A percentile compares a stretch with the other conserved stretches of the same genome.
Conservation (phyloP, 2,329 filamentous ascomycete species). For the Fusarium tupiense region DNA sequence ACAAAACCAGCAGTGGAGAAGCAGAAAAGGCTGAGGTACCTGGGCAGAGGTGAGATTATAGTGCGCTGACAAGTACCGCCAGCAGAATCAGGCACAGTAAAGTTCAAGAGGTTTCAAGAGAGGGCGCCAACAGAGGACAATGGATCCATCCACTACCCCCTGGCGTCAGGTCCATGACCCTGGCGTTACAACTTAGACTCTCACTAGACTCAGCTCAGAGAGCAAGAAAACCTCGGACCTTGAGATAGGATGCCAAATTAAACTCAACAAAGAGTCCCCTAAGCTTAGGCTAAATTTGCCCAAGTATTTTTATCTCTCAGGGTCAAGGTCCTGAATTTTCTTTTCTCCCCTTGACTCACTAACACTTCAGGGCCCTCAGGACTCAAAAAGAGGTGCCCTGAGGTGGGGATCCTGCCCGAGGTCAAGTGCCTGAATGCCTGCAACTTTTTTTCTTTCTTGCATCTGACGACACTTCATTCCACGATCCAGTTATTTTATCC, state of each 20-base stretch:
- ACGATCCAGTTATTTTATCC: constrained; percentile 9
- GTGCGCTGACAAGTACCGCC: constrained; percentile 2
- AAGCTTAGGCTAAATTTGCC: too few relatives aligned
- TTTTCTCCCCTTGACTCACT: not conserved
- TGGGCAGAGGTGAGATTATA: not conserved
- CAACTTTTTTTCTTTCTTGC: not conserved
- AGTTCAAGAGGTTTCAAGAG: constrained; percentile 37
- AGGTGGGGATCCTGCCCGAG: constrained; percentile 1
- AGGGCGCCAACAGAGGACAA: constrained; percentile 34
- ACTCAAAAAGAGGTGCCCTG: not conserved
- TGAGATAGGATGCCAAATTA: too few relatives aligned
- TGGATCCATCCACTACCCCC: constrained; percentile 25
- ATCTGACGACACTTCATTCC: constrained; percentile 28
- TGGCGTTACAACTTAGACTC: constrained; percentile 21
- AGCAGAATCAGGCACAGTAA: constrained; percentile 2
- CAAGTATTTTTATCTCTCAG: too few relatives aligned
- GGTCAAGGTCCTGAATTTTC: too few relatives aligned
- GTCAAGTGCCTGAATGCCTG: not conserved
- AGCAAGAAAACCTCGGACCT: too few relatives aligned
- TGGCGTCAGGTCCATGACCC: constrained; percentile 30
- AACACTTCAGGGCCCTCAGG: not conserved
- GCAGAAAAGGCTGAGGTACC: constrained; percentile 9
- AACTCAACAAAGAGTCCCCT: too few relatives aligned
- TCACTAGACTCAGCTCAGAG: not conserved
- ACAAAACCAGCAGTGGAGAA: constrained; percentile 29